phyloP scores from a whole-genome alignment of 2,329 filamentous ascomycete species.

The Dothideomycetidae sp. region DNA sequence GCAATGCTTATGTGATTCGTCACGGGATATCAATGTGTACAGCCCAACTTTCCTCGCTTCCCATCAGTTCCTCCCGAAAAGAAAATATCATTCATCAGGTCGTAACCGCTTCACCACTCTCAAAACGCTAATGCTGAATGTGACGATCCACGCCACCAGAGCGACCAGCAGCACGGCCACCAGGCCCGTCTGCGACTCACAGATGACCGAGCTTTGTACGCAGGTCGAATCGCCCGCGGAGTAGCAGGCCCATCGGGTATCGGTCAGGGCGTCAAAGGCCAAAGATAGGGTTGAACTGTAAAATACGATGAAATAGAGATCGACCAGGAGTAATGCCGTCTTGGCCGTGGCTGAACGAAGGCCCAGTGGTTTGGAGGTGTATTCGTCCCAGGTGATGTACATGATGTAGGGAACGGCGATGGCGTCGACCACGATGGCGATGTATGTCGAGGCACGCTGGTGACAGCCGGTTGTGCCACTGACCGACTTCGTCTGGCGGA shows the following conservation, averaged over 20 bases:
- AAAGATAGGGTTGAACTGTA: constrained; percentile 85
- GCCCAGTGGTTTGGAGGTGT: constrained; percentile 83
- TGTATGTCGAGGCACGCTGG: constrained; percentile 53
- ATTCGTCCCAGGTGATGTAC: constrained; percentile 95
- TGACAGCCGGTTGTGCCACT: constrained; percentile 25
- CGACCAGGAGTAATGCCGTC: constrained; percentile 75
- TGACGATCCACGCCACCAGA: constrained; percentile 77
- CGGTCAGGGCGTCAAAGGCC: constrained; percentile 68
- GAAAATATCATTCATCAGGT: constrained; percentile 12
- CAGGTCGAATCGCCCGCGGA: constrained; percentile 19
- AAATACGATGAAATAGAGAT: constrained; percentile 95
- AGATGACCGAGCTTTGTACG: constrained; percentile 34
- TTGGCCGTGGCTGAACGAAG: constrained; percentile 73
- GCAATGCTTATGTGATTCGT: no score
- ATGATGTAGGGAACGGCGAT: constrained; percentile 79
- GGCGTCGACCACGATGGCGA: constrained; percentile 79
- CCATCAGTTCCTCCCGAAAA: background rate
- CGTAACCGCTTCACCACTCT: constrained; percentile 26
- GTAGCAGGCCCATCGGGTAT: constrained; percentile 41
- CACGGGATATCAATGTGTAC: background rate
- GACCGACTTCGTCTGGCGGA: constrained; percentile 29
- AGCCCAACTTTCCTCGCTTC: no score
- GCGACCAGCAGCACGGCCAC: constrained; percentile 68
- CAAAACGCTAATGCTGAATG: constrained; percentile 61
- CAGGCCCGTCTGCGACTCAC: constrained; percentile 52